Evolutionary conservation across 2,329 filamentous ascomycete genomes (phyloP).

Genomic region (Dothideomycetidae sp.): DNA sequence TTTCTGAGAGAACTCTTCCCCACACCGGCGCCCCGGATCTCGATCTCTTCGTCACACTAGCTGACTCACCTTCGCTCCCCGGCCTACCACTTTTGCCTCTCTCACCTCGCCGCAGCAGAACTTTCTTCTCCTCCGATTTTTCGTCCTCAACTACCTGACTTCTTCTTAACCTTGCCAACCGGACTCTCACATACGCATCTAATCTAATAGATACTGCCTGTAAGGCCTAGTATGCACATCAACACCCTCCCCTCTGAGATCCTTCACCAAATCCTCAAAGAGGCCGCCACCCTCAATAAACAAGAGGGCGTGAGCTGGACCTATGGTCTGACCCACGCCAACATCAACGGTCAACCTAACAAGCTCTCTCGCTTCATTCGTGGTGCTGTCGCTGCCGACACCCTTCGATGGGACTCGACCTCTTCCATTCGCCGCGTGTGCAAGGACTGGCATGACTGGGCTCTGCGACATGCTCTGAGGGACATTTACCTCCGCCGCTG

Average conservation of each 20-base stretch:
- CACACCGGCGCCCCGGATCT: not conserved
- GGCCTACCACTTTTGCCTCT: not conserved
- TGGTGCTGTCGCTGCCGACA: constrained; percentile 36
- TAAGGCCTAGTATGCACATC: constrained; percentile 22
- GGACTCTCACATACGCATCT: not conserved
- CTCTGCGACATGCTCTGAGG: constrained; percentile 36
- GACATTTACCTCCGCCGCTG: constrained; percentile 38
- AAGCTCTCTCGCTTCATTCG: constrained; percentile 36
- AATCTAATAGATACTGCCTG: not conserved
- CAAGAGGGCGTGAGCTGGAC: constrained; percentile 35
- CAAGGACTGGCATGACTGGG: constrained; percentile 39
- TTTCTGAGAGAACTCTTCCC: too few species aligned
- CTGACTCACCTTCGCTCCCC: too few species aligned
- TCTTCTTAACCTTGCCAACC: not conserved
- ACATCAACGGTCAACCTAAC: constrained; percentile 31
- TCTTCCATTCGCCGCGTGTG: constrained; percentile 35
- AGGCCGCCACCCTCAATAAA: constrained; percentile 34
- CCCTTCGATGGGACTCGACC: constrained; percentile 38
- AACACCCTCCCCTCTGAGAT: constrained; percentile 39
- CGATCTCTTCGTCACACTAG: not conserved
- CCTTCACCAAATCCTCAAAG: constrained; percentile 36
- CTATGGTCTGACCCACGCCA: constrained; percentile 38
- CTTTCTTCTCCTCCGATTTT: constrained; percentile 1
- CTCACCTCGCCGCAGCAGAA: not conserved
- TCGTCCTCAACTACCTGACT: not conserved